Evolutionary conservation across 1,139 yeast genomes (phyloP), one percentile per base, ranked within the genome.

Genomic region (Debaryomycetaceae sp.): DNA sequence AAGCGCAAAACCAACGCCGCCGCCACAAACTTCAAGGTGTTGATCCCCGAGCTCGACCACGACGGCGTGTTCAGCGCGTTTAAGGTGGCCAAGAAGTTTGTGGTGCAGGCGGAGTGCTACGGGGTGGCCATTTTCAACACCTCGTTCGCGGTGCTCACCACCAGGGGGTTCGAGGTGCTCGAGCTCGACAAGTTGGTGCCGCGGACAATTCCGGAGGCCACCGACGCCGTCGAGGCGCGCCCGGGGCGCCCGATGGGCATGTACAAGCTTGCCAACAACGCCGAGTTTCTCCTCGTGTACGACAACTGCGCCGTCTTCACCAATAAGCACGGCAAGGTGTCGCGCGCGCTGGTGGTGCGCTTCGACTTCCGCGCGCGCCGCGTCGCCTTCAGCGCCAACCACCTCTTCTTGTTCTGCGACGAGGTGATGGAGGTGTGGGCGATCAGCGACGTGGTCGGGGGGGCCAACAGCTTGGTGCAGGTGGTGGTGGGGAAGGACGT

Each of bases 401-500:
- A 74, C 46, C 58, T 86, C 36, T 62, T 85, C 23, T 55, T 83
- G 9, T 68, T 77, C 17, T 78, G 83, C 32, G 78, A 78, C 16
- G 91, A 83, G 41, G 69, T 78, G 32, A 65, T 85, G 10, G 95
- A 86, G 46, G 67, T 86, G 3, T 78, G 80, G 70, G 62, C 71
- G 11, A 65, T 84, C 26, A 70, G 77, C 29, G 73, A 78, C 34
- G 66, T 65, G 36, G 64, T 61, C 17, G 61, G 59, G 19, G 65
- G 75, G 2, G 48, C 69, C 15, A 74, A 75, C 34, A 65, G 67
- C 27, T 71, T 86, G 16, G 70, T 77, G 26, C 95, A 86, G 51
- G 83, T 84, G 6, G 65, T 85, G 24, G 71, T 79, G 5, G 94
- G 95, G 10, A 82, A 80, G 47, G 79, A 77, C 36, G 66, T 81